These are phyloP conservation scores for Cyclaneusma minus DNA, from an alignment of 2,329 filamentous ascomycete genomes.

Conservation along the genomic window DNA sequence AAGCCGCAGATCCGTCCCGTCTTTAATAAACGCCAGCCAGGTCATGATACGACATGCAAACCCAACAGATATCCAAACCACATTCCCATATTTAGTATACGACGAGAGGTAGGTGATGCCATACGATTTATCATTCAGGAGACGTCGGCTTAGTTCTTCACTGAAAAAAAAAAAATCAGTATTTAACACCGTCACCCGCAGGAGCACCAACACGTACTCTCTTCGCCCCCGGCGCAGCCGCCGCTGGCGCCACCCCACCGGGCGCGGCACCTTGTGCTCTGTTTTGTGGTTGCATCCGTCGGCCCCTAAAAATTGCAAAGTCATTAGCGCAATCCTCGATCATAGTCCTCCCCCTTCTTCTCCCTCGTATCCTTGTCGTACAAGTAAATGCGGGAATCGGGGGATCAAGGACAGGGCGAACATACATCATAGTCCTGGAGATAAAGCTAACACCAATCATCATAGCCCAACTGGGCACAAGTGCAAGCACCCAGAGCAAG, in stretches of 20 bases:
- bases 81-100: too few species aligned
- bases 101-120: too few species aligned
- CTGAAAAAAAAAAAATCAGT: conserved; percentile 7
- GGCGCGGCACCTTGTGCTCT: conserved; percentile 7
- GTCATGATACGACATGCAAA: too few species aligned
- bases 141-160: conserved; percentile 4
- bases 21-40: too few species aligned
- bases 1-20: too few species aligned
- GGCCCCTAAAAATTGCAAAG: too few species aligned
- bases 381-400: conserved; percentile 1
- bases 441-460: conserved; percentile 64
- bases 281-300: conserved; percentile 6
- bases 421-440: conserved; percentile 64
- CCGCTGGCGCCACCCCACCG: conserved; percentile 8
- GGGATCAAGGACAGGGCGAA: conserved; percentile 12
- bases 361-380: not conserved
- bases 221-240: conserved; percentile 4
- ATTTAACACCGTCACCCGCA: conserved; percentile 9
- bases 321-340: too few species aligned
- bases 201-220: conserved; percentile 12
- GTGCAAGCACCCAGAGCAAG: conserved; percentile 46
- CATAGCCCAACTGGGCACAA: conserved; percentile 60
- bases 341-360: not conserved
- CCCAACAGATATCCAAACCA: too few species aligned
- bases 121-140: not conserved